Evolutionary conservation across 2,329 filamentous ascomycete genomes (phyloP).

Genomic region (Claviceps purpurea): DNA sequence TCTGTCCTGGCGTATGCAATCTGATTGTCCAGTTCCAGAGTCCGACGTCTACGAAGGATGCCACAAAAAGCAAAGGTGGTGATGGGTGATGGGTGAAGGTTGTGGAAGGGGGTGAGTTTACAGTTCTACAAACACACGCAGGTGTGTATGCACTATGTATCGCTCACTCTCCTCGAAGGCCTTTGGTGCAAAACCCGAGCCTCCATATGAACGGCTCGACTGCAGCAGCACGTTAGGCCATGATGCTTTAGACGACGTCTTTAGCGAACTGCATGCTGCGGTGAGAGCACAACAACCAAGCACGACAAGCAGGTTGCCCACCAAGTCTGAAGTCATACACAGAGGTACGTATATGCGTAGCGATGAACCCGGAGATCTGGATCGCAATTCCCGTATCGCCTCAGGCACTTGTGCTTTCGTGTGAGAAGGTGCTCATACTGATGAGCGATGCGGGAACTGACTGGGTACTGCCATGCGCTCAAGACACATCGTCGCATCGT

Average conservation of each 20-base stretch:
- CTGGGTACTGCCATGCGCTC: neutral
- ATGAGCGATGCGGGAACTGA: neutral
- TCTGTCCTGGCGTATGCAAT: neutral
- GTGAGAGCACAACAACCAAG: neutral
- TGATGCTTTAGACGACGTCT: neutral
- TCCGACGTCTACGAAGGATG: neutral
- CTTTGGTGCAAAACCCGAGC: neutral
- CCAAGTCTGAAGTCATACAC: neutral
- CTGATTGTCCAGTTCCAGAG: neutral
- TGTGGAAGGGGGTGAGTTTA: neutral
- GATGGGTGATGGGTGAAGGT: neutral
- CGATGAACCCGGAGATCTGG: conserved; percentile 5
- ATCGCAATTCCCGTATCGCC: conserved; percentile 1
- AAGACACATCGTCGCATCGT: neutral
- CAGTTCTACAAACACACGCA: too few species aligned
- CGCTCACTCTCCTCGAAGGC: neutral
- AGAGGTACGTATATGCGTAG: neutral
- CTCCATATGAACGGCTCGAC: neutral
- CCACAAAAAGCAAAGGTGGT: neutral
- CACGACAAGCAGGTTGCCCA: too few species aligned
- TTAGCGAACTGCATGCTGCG: neutral
- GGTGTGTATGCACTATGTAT: too few species aligned
- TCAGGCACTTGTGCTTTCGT: neutral
- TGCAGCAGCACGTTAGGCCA: neutral
- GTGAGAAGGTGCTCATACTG: neutral